Base-by-base conservation (phyloP, 768 basidiomycete species). In the Omphalotus guepiniiformis region DNA sequence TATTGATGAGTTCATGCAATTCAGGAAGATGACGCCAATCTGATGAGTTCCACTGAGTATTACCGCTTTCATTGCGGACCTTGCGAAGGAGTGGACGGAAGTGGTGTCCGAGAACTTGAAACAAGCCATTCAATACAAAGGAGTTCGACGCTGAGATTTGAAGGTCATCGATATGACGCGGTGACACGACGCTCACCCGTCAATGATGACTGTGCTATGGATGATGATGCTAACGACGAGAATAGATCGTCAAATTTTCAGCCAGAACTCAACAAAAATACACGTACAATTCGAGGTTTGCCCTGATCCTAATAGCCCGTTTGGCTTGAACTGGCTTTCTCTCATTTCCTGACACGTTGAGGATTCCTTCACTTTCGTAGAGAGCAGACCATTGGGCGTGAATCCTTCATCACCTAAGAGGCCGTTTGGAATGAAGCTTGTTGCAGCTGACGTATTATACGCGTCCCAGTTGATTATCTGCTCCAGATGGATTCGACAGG, bases 391-490 rank as follows among this genome's bases (percentile, higher is more conserved):
- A 34, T 42, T 55, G 2, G 52, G 43, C n/a, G 40, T 26, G 23
- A 53, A 58, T 21, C 25, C 13, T 25, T 18, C 47, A 47, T 6
- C 34, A 38, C 55, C 58, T 55, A 69, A 48, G 26, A 69, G 66
- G 16, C 67, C 68, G 30, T 61, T 69, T 3, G 65, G 53, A 13
- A 63, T 37, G 46, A 69, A 68, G 25, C 46, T 48, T 23, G 44
- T 18, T 1, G 35, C 13, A 8, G 44, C 27, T 3, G 44, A 37
- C 44, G 38, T 44, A 18, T 13, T 22, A n/a, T n/a, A n/a, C n/a
- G n/a, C n/a, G n/a, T n/a, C n/a, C n/a, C n/a, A n/a, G n/a, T n/a
- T n/a, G n/a, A n/a, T n/a, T n/a, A n/a, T n/a, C n/a, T n/a, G n/a
- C n/a, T n/a, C n/a, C n/a, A n/a, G n/a, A n/a, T n/a, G n/a, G n/a